phyloP scores from a whole-genome alignment of 1,284 basidiomycete genomes.

The Leccinum subrobustum region DNA sequence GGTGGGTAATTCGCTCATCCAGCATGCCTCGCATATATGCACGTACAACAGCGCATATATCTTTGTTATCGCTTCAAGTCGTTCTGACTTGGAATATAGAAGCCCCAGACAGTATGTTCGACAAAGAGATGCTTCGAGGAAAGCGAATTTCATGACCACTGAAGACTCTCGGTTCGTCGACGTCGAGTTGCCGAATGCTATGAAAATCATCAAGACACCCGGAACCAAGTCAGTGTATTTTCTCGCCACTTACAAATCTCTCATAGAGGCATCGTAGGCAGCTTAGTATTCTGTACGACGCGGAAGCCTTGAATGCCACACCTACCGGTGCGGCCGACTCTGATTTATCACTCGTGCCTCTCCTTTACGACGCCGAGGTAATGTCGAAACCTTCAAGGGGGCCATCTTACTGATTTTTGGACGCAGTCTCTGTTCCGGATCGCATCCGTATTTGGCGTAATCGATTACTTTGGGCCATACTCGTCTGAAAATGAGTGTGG shows the following conservation, averaged over 20 bases:
- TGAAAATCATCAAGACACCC: conserved; percentile 43
- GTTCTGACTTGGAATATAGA: conserved; percentile 27
- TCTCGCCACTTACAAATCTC: neutral
- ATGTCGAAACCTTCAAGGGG: conserved; percentile 12
- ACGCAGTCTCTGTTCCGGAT: conserved; percentile 46
- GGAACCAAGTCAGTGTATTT: conserved; percentile 26
- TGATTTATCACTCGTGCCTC: conserved; percentile 52
- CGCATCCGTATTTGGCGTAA: conserved; percentile 51
- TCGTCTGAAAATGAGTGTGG: conserved; percentile 18
- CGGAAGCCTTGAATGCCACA: conserved; percentile 44
- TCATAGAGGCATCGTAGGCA: conserved; percentile 39
- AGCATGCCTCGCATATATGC: conserved; percentile 20
- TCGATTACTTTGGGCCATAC: conserved; percentile 45
- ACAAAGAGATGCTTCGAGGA: conserved; percentile 20
- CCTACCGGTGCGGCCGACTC: conserved; percentile 22
- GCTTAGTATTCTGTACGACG: conserved; percentile 54
- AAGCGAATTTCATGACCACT: conserved; percentile 10
- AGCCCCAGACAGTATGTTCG: conserved; percentile 44
- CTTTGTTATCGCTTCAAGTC: neutral
- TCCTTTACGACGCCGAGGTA: conserved; percentile 60
- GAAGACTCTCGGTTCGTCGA: conserved; percentile 30
- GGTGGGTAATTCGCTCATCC: conserved; percentile 40
- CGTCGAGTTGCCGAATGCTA: conserved; percentile 51
- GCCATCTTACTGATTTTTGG: conserved; percentile 5
- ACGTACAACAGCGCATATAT: conserved; percentile 27